Conservation (phyloP, 2,329 filamentous ascomycete species). For the Diaporthe australafricana region DNA sequence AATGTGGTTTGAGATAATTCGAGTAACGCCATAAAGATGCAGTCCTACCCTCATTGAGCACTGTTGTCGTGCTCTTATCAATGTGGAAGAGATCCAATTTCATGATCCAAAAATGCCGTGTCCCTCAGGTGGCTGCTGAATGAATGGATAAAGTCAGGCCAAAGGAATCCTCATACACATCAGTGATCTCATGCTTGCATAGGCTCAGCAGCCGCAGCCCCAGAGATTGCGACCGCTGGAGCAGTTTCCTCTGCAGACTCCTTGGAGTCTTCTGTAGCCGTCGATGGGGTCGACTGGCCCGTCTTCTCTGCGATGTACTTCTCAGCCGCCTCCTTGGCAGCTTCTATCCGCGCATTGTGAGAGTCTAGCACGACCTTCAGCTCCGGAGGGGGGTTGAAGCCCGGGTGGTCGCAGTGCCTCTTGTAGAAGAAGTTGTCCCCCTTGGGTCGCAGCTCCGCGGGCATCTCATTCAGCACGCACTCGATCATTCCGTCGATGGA, state of each 20-base stretch:
- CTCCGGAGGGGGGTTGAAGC: conserved; percentile 76
- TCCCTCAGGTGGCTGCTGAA: neutral
- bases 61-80: neutral
- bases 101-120: conserved; percentile 12
- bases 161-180: neutral
- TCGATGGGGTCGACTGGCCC: conserved; percentile 25
- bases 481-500: conserved; percentile 81
- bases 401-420: conserved; percentile 88
- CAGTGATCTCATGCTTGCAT: conserved; percentile 13
- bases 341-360: conserved; percentile 60
- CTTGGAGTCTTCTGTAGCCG: conserved; percentile 12
- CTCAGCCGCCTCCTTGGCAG: conserved; percentile 44
- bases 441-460: conserved; percentile 78
- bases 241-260: conserved; percentile 11
- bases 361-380: conserved; percentile 69
- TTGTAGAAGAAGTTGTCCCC: conserved; percentile 84
- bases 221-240: conserved; percentile 13
- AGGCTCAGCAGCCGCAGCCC: conserved; percentile 8
- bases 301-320: conserved; percentile 32
- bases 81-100: conserved; percentile 21
- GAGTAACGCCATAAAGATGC: conserved; percentile 33
- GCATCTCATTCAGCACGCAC: conserved; percentile 79
- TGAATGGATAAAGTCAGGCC: conserved; percentile 9
- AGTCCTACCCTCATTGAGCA: conserved; percentile 12
- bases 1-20: conserved; percentile 15